Conservation (phyloP, 148 eudicot species). For the Mesembryanthemum crystallinum region DNA sequence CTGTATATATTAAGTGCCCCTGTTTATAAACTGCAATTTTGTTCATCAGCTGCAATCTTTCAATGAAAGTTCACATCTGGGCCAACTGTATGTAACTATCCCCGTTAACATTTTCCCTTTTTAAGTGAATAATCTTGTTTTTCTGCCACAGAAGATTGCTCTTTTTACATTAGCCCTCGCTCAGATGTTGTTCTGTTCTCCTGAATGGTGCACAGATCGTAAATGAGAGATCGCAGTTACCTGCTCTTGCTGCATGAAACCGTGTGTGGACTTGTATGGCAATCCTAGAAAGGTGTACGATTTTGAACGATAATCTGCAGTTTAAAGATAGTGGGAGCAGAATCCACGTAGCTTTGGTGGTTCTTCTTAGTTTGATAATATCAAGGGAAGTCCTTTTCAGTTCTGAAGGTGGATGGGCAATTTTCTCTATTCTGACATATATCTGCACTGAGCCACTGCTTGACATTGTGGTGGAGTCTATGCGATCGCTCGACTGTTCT, state of each 20-base stretch:
- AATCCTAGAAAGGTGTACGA: background rate
- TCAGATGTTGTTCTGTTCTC: background rate
- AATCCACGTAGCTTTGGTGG: too few relatives aligned
- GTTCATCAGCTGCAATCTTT: slow-evolving; percentile 22
- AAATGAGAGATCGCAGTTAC: background rate
- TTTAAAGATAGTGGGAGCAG: too few relatives aligned
- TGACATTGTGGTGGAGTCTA: too few relatives aligned
- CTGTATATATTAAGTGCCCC: slow-evolving; percentile 26
- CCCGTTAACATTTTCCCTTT: slow-evolving; percentile 5
- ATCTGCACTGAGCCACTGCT: too few relatives aligned
- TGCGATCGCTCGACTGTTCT: too few relatives aligned
- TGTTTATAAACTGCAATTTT: slow-evolving; percentile 26
- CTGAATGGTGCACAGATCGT: background rate
- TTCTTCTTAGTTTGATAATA: too few relatives aligned
- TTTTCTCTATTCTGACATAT: too few relatives aligned
- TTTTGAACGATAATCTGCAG: too few relatives aligned
- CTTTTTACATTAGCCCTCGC: background rate
- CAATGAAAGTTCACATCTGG: slow-evolving; percentile 7
- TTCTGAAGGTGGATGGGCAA: too few relatives aligned
- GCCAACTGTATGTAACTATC: slow-evolving; percentile 24
- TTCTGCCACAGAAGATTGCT: background rate
- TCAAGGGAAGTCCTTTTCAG: too few relatives aligned
- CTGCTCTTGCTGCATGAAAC: background rate
- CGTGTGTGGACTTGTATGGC: background rate
- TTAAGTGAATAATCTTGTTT: slow-evolving; percentile 18